Percentiles rank a stretch among this genome's conserved stretches.
Evolutionary conservation across 495 filamentous ascomycete species (phyloP).

Genomic region (Durotheca rogersii): DNA sequence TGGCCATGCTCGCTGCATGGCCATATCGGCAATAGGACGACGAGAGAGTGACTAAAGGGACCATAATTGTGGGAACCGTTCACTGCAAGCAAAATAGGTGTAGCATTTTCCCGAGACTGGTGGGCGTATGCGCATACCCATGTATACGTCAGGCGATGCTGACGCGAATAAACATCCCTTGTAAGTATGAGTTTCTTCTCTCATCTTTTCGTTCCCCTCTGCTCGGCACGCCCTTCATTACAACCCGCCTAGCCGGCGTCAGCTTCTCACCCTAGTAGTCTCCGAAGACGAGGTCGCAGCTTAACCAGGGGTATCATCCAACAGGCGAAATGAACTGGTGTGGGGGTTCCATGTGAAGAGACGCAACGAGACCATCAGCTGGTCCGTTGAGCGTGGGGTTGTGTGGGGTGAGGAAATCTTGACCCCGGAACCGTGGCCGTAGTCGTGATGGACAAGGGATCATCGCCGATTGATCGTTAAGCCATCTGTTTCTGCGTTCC

Average conservation of each 20-base stretch:
- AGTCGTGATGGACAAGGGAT: slow-evolving; percentile 11
- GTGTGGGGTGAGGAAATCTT: background rate
- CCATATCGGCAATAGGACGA: too few species aligned
- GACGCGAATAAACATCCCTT: slow-evolving; percentile 17
- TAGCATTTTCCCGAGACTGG: slow-evolving; percentile 28
- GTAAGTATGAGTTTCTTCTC: background rate
- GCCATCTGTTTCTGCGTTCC: slow-evolving; percentile 30
- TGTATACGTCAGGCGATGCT: slow-evolving; percentile 12
- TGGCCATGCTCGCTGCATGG: too few species aligned
- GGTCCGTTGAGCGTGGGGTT: slow-evolving; percentile 22
- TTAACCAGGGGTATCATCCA: slow-evolving; percentile 21
- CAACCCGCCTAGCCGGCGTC: slow-evolving; percentile 25
- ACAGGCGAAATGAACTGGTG: slow-evolving; percentile 29
- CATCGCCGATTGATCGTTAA: slow-evolving; percentile 26
- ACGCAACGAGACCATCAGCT: slow-evolving; percentile 29
- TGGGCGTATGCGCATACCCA: too few species aligned
- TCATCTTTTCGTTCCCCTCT: too few species aligned
- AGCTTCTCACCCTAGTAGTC: slow-evolving; percentile 33
- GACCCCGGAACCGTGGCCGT: slow-evolving; percentile 7
- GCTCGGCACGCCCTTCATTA: too few species aligned
- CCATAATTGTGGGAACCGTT: too few species aligned
- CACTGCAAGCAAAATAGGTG: slow-evolving; percentile 28
- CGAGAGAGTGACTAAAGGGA: background rate
- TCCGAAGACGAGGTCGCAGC: slow-evolving; percentile 23
- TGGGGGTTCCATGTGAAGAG: slow-evolving; percentile 27